Base-by-base conservation (phyloP, 441 rosid genomes). In the Erodium trifolium region DNA sequence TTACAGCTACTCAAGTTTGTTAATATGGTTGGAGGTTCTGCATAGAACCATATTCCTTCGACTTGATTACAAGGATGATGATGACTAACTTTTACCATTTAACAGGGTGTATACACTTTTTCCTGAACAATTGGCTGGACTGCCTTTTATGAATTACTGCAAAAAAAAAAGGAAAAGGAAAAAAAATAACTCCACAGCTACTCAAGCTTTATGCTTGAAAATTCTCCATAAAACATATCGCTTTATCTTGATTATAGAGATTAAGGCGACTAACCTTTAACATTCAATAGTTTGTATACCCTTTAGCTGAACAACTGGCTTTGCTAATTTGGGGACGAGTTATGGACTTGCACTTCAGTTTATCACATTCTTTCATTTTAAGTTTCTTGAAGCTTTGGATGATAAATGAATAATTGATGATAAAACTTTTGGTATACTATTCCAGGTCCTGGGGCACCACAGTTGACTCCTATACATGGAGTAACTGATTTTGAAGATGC, bases 361-460 rank as follows among this genome's bases (percentile, higher is more conserved):
- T 60, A 23, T 60, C 35, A 60, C 10, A 8, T 17, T 17, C 19
- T 66, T 70, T 67, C 69, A 63, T 47, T 67, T 49, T 47, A 47
- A 35, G 29, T 70, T 71, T 60, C 19, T 18, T 35, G 65, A 60
- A 60, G 35, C 35, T 23, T 60, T 27, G 34, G 35, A 60, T 60
- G 65, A 60, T 17, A 55, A 23, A 60, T 17, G 23, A 11, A 59
- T 59, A 59, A 18, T 59, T 59, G 27, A 18, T 57, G 7, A 0
- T 17, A 59, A 19, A 53, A 10, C 12, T 9, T 10, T 31, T 29
- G 9, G 9, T n/a, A 8, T 70, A 69, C 3, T 72, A 67, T 66
- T 68, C 37, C 78, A 89, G 95, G 96, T 77, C 75, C 92, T 68
- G 67, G 78, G 14, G 83, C 88, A 8, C 78, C 82, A 77, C 91